Evolutionary conservation across 2,329 filamentous ascomycete species (phyloP).

Genomic region (Arthrobotrys entomopaga): DNA sequence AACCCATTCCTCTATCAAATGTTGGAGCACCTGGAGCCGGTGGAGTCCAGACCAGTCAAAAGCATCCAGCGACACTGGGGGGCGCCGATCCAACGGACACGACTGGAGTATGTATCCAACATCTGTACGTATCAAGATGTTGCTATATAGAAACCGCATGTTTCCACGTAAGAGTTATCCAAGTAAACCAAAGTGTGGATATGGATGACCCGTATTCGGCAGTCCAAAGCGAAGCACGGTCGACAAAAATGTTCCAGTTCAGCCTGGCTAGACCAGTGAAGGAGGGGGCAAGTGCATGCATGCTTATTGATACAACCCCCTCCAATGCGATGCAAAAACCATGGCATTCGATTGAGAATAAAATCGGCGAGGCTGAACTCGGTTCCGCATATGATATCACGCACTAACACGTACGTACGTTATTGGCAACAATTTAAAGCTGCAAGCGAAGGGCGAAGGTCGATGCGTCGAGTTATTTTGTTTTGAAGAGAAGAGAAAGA

Average conservation of each 20-base stretch:
- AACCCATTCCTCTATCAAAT: conserved; percentile 11
- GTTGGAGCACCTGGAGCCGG: conserved; percentile 17
- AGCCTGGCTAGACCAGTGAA: conserved; percentile 7
- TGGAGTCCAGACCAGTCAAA: conserved; percentile 3
- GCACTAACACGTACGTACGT: background rate
- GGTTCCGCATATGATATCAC: background rate
- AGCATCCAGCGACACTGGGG: conserved; percentile 24
- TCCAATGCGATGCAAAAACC: no score
- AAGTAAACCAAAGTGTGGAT: conserved; percentile 13
- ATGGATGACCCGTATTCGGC: conserved; percentile 12
- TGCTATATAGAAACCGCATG: background rate
- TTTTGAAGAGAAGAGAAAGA: conserved; percentile 4
- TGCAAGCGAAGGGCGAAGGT: background rate
- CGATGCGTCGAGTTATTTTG: conserved; percentile 17
- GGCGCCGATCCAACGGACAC: conserved; percentile 8
- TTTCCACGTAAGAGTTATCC: background rate
- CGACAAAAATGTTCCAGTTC: conserved; percentile 18
- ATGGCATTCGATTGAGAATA: background rate
- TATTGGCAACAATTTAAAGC: background rate
- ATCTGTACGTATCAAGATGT: background rate
- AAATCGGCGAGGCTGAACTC: conserved; percentile 11
- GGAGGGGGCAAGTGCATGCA: no score
- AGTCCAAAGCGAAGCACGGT: conserved; percentile 37
- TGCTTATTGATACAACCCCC: background rate
- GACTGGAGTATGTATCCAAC: background rate